Evolutionary conservation across 2,329 filamentous ascomycete genomes (phyloP).

Genomic region (Lachnellula arida): DNA sequence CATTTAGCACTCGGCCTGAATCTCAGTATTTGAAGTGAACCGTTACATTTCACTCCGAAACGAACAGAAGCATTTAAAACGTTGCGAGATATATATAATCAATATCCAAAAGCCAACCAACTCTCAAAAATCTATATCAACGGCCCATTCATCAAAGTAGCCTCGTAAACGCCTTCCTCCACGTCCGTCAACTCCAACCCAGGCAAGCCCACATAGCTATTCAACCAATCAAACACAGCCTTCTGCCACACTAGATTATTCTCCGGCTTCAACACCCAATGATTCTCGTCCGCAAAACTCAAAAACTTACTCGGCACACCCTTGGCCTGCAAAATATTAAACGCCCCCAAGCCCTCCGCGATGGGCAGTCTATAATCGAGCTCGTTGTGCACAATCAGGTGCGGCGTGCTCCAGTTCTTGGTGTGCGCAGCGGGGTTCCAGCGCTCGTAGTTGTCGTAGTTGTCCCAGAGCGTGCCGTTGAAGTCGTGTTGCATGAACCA

Average conservation of each 20-base stretch:
- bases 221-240: slow-evolving; percentile 74
- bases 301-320: slow-evolving; percentile 58
- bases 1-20: too few relatives aligned
- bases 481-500: slow-evolving; percentile 66
- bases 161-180: slow-evolving; percentile 9
- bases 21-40: too few relatives aligned
- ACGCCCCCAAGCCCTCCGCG: slow-evolving; percentile 64
- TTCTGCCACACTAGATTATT: slow-evolving; percentile 85
- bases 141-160: slow-evolving; percentile 17
- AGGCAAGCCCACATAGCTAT: slow-evolving; percentile 29
- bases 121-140: too few relatives aligned
- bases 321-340: slow-evolving; percentile 49
- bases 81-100: too few relatives aligned
- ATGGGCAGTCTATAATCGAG: slow-evolving; percentile 83
- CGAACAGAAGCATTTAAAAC: too few relatives aligned
- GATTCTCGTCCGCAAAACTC: slow-evolving; percentile 62
- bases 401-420: slow-evolving; percentile 75
- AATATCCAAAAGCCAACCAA: too few relatives aligned
- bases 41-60: too few relatives aligned
- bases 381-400: slow-evolving; percentile 83
- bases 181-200: slow-evolving; percentile 8
- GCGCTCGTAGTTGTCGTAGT: slow-evolving; percentile 56
- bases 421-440: slow-evolving; percentile 63
- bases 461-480: slow-evolving; percentile 55
- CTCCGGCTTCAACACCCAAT: slow-evolving; percentile 83